Percentiles rank a stretch among this genome's conserved stretches.
Conservation (phyloP, 352 stramenopile species). For the Globisporangium recalcitrans region DNA sequence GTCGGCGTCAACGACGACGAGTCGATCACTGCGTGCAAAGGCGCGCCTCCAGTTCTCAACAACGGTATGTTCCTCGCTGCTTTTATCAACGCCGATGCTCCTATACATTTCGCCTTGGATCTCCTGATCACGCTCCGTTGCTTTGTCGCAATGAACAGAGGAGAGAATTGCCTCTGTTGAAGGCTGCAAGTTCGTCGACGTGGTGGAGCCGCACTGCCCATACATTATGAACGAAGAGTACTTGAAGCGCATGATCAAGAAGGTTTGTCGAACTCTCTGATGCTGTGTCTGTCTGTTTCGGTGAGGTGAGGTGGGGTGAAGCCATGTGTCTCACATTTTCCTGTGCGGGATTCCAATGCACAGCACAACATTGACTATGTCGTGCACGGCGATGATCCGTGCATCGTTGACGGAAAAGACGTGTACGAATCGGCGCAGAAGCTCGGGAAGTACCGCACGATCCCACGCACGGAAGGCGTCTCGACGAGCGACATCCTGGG, state of each 20-base stretch:
- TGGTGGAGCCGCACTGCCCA: constrained; percentile 95
- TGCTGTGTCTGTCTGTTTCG: not conserved
- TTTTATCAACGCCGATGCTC: not conserved
- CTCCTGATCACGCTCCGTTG: not conserved
- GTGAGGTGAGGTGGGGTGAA: not conserved
- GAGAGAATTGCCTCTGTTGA: constrained; percentile 94
- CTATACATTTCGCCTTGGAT: not conserved
- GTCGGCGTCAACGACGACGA: constrained; percentile 98
- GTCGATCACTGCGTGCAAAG: constrained; percentile 96
- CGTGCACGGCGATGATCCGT: constrained; percentile 98
- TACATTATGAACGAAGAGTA: constrained; percentile 99
- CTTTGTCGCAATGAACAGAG: too few relatives aligned
- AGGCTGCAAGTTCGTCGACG: constrained; percentile 98
- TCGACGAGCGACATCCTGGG: constrained; percentile 99
- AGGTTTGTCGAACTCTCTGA: constrained; percentile 23
- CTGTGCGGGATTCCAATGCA: not conserved
- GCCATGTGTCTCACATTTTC: constrained; percentile 5
- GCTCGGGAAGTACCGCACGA: constrained; percentile 94
- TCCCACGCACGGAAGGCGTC: constrained; percentile 94
- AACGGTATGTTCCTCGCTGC: constrained; percentile 45
- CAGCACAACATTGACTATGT: constrained; percentile 97
- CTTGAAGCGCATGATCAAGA: constrained; percentile 95
- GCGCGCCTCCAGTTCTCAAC: constrained; percentile 93
- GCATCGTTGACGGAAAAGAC: constrained; percentile 98
- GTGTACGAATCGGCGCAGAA: constrained; percentile 97